Evolutionary conservation across 345 rosid genomes (phyloP), one percentile per base, ranked within the genome.

Genomic region (Tarenaya hassleriana): DNA sequence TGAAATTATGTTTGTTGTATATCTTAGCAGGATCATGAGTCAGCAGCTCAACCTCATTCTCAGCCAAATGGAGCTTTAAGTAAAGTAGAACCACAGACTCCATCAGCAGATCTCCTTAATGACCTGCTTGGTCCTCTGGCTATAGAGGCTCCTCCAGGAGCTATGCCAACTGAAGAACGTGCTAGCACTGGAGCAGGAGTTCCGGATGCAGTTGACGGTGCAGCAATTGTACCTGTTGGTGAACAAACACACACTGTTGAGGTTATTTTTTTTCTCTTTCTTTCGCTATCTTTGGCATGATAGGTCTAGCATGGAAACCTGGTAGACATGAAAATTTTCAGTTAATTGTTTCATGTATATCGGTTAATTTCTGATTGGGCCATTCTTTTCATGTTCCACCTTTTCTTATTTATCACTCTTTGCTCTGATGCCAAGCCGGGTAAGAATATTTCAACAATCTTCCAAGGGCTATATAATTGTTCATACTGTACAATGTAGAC

Each of bases 71-170:
- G 91, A 42, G 61, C 65, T 73, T 57, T 71, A 69, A 73, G 55
- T 60, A 64, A 33, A 58, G 68, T 56, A 66, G 95, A 84, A 41
- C 73, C 75, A 68, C 79, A 79, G 63, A 45, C 66, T 49, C 83
- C 74, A 56, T 72, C 87, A 49, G 73, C 81, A 10, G 95, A 94
- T 72, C 64, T 86, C 58, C 79, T 94, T 38, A 76, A 84, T 32
- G 95, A 88, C 72, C 75, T 88, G 50, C 74, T 94, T 67, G 95
- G 81, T 42, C 83, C 95, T 35, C 71, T 88, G 56, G 86, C 94
- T 38, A 94, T 94, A 67, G 99, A 94, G 77, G 95, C 78, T 32
- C 78, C 94, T 53, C 94, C 94, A 50, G 74, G 76, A 61, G 56
- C 43, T 50, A 68, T 50, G 41, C 75, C 71, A 51, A 63, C 70